Conservation (phyloP, 257 asterid species). For the Nyctanthes arbortristis region DNA sequence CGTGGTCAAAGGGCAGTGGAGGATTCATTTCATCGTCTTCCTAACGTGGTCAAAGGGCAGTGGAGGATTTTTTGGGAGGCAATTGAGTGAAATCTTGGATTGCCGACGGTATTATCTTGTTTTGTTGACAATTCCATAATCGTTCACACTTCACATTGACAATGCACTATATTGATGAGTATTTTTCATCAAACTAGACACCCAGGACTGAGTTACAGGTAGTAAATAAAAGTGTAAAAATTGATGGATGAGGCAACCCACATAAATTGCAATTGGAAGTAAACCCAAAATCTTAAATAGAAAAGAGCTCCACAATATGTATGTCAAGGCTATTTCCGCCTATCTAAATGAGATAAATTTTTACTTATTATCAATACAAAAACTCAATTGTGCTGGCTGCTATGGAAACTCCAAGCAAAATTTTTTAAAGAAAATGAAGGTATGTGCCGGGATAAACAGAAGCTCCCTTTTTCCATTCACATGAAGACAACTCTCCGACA, state of each 20-base stretch:
- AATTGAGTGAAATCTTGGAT: background rate
- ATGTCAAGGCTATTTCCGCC: background rate
- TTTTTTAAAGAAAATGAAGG: background rate
- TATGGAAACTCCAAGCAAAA: constrained; percentile 27
- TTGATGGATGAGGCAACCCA: background rate
- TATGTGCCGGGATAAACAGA: constrained; percentile 18
- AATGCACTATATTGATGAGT: background rate
- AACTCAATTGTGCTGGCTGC: background rate
- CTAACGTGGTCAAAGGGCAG: background rate
- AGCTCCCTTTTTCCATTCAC: constrained; percentile 35
- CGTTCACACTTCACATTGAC: background rate
- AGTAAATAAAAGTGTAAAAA: background rate
- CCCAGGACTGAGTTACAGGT: background rate
- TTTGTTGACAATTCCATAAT: too few species aligned
- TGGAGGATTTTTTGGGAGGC: background rate
- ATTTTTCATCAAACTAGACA: background rate
- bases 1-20: background rate
- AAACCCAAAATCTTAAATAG: background rate
- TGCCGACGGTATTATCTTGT: too few species aligned
- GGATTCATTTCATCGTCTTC: background rate
- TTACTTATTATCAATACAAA: constrained; percentile 9
- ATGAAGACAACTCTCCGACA: constrained; percentile 32
- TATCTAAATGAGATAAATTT: constrained; percentile 4
- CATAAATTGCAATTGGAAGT: background rate
- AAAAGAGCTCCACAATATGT: background rate